These are phyloP conservation scores for Capsella rubella DNA, from an alignment of 441 rosid genomes.

Conservation along the genomic window DNA sequence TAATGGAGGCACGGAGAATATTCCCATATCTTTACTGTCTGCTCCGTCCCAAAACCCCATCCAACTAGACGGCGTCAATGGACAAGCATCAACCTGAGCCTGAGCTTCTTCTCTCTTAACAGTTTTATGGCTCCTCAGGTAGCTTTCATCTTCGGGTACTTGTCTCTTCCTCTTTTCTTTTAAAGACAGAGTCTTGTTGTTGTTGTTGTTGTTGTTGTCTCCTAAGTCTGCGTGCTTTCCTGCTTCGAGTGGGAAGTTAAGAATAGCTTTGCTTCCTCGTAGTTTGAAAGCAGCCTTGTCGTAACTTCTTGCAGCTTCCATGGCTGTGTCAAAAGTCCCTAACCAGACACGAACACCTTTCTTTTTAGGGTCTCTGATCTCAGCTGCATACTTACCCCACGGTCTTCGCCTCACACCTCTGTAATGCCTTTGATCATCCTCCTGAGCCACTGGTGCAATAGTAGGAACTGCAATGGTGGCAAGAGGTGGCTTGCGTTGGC, in stretches of 20 bases:
- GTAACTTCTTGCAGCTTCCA: slow-evolving; percentile 62
- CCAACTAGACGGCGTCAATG: slow-evolving; percentile 79
- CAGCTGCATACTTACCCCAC: slow-evolving; percentile 68
- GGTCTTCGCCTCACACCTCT: slow-evolving; percentile 66
- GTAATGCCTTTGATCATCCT: slow-evolving; percentile 53
- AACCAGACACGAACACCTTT: slow-evolving; percentile 66
- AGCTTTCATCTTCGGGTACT: slow-evolving; percentile 36
- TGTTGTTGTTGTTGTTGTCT: background rate
- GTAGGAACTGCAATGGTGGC: slow-evolving; percentile 48
- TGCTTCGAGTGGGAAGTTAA: slow-evolving; percentile 70
- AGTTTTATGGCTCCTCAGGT: slow-evolving; percentile 42
- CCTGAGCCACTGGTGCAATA: slow-evolving; percentile 1
- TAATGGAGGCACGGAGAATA: slow-evolving; percentile 62
- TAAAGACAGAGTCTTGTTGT: background rate
- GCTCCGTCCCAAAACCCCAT: slow-evolving; percentile 73
- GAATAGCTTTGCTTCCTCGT: slow-evolving; percentile 63
- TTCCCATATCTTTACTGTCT: slow-evolving; percentile 55
- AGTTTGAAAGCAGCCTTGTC: slow-evolving; percentile 62
- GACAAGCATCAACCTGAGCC: slow-evolving; percentile 40
- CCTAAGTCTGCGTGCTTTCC: slow-evolving; percentile 41
- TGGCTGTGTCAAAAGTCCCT: slow-evolving; percentile 64
- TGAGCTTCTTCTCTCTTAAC: slow-evolving; percentile 52
- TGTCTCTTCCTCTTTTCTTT: slow-evolving; percentile 57
- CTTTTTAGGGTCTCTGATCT: slow-evolving; percentile 66
- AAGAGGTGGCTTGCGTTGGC: slow-evolving; percentile 66